Evolutionary conservation across 1,284 basidiomycete genomes (phyloP).

Genomic region (Leccinum variabile): DNA sequence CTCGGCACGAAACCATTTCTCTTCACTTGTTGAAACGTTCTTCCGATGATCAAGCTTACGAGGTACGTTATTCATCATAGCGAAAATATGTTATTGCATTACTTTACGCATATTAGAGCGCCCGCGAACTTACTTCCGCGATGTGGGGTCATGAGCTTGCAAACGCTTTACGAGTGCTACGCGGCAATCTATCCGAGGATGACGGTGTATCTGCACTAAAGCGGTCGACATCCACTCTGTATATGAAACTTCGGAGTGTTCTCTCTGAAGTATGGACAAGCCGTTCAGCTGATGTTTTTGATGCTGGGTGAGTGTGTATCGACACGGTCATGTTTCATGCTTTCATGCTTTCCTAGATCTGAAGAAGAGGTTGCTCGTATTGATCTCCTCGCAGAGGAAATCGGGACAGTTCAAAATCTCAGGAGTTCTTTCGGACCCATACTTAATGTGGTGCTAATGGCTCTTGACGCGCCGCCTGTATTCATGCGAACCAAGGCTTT

Average conservation of each 20-base stretch:
- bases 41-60: constrained; percentile 75
- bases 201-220: constrained; percentile 28
- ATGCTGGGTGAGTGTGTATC: constrained; percentile 58
- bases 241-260: constrained; percentile 55
- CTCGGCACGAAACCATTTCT: constrained; percentile 62
- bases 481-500: constrained; percentile 91
- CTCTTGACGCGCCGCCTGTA: constrained; percentile 80
- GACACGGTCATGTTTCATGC: neutral
- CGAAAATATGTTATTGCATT: constrained; percentile 1
- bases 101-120: constrained; percentile 36
- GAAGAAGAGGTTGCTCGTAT: constrained; percentile 66
- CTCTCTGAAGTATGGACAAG: constrained; percentile 71
- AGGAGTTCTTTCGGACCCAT: constrained; percentile 80
- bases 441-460: constrained; percentile 70
- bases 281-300: constrained; percentile 66
- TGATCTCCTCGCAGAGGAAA: constrained; percentile 69
- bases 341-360: constrained; percentile 42
- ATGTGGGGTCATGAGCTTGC: constrained; percentile 77
- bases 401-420: constrained; percentile 73
- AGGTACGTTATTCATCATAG: constrained; percentile 44
- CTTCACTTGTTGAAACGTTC: constrained; percentile 65
- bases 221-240: constrained; percentile 46
- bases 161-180: constrained; percentile 54
- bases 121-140: constrained; percentile 70
- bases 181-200: constrained; percentile 41